These are phyloP conservation scores for Mimosa pudica DNA, from an alignment of 306 rosid species.

Conservation along the genomic window DNA sequence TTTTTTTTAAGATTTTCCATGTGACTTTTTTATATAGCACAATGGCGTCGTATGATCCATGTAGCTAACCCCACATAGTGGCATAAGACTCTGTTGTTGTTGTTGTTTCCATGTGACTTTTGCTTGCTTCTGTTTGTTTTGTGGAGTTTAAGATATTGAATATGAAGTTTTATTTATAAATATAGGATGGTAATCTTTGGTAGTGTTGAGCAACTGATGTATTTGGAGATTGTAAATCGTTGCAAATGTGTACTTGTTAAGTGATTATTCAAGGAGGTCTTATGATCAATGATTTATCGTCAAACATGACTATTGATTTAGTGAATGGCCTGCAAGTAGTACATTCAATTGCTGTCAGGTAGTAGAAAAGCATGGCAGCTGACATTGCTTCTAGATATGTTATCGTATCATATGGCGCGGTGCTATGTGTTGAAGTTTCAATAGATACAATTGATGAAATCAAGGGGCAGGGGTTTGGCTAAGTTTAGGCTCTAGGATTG, in stretches of 20 bases:
- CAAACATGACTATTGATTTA: background rate
- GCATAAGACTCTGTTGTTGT: no score
- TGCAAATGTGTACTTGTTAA: background rate
- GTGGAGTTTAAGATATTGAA: background rate
- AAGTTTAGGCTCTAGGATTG: constrained; percentile 12
- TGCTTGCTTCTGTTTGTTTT: constrained; percentile 25
- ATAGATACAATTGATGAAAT: background rate
- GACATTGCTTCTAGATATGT: background rate
- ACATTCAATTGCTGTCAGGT: background rate
- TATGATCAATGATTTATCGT: no score
- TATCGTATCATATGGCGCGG: background rate
- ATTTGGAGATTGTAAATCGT: constrained; percentile 12
- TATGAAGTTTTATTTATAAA: background rate
- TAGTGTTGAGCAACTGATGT: background rate
- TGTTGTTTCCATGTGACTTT: background rate
- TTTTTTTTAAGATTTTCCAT: background rate
- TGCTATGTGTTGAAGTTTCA: background rate
- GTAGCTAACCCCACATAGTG: no score
- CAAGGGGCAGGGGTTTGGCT: background rate
- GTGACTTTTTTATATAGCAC: background rate
- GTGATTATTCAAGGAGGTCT: background rate
- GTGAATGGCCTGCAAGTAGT: background rate
- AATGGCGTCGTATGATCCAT: no score
- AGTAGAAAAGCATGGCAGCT: background rate
- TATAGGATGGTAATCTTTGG: background rate